Conservation (phyloP, 331 rosid species). For the Malus hybrid region DNA sequence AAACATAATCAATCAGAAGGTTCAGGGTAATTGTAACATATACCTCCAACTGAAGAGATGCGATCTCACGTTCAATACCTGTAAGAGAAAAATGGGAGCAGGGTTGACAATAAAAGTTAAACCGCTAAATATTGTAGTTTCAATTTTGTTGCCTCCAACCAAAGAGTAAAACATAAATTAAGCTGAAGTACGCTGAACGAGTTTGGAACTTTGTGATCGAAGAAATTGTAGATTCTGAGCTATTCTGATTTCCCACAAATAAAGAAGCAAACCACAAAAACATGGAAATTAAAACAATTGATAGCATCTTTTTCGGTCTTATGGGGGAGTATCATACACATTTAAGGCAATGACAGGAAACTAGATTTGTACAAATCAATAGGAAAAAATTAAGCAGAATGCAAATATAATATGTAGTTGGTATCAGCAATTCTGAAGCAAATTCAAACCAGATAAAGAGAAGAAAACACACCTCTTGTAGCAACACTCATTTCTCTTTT, state of each 20-base stretch:
- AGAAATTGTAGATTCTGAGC: neutral
- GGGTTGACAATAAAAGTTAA: neutral
- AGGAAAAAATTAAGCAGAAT: neutral
- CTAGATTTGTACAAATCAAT: neutral
- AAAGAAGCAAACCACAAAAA: neutral
- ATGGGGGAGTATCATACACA: neutral
- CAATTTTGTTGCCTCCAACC: neutral
- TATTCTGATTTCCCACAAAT: too few relatives aligned
- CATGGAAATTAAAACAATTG: too few relatives aligned
- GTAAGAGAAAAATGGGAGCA: neutral
- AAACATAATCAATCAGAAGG: conserved; percentile 4
- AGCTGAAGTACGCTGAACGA: neutral
- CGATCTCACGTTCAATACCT: conserved; percentile 91
- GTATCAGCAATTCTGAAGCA: neutral
- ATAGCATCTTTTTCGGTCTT: neutral
- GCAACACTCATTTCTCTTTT: conserved; percentile 93
- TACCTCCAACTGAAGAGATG: conserved; percentile 90
- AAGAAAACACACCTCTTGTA: conserved; percentile 59
- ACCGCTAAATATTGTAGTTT: neutral
- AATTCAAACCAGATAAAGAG: neutral
- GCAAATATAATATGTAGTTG: neutral
- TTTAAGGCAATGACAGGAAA: neutral
- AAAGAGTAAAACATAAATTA: neutral
- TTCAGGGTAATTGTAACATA: conserved; percentile 5
- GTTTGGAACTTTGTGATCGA: neutral